A percentile compares a stretch with the other conserved stretches of the same genome.
Conservation (phyloP, 108 stramenopile species). For the Nitzschia sp. region DNA sequence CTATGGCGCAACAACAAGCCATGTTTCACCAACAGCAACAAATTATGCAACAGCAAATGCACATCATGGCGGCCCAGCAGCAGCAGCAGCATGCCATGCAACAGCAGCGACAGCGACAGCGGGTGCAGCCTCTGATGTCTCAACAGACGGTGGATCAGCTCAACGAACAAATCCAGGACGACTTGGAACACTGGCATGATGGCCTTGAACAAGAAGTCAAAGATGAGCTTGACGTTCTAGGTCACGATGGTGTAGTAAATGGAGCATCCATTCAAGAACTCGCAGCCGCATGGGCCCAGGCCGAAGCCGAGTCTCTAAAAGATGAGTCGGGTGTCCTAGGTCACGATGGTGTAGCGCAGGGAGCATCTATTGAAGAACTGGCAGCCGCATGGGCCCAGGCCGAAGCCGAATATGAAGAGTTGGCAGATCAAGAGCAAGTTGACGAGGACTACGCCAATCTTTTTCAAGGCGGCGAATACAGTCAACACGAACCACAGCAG, state of each 20-base stretch:
- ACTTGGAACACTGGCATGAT: conserved; percentile 30
- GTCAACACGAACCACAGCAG: neutral
- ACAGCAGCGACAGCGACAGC: conserved; percentile 40
- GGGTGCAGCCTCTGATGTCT: conserved; percentile 6
- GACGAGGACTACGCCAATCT: conserved; percentile 26
- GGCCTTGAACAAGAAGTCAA: conserved; percentile 25
- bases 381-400: conserved; percentile 69
- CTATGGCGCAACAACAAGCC: conserved; percentile 36
- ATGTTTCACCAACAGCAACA: conserved; percentile 45
- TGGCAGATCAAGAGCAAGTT: conserved; percentile 17
- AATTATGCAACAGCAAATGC: conserved; percentile 62
- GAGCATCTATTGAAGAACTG: conserved; percentile 71
- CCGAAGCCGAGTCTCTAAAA: conserved; percentile 72
- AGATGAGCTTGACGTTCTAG: conserved; percentile 7
- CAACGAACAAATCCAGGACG: neutral
- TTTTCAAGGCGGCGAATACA: conserved; percentile 17
- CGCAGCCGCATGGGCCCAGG: conserved; percentile 79
- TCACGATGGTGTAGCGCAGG: conserved; percentile 20
- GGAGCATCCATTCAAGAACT: conserved; percentile 73
- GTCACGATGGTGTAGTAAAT: conserved; percentile 14
- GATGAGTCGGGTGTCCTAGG: conserved; percentile 4
- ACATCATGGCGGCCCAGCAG: conserved; percentile 28
- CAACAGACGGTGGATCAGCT: neutral
- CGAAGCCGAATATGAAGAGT: conserved; percentile 34
- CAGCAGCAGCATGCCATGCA: conserved; percentile 32